Evolutionary conservation across 1,284 basidiomycete species (phyloP), one percentile per base, ranked within the genome.

Genomic region (Pyrrhoderma noxium): DNA sequence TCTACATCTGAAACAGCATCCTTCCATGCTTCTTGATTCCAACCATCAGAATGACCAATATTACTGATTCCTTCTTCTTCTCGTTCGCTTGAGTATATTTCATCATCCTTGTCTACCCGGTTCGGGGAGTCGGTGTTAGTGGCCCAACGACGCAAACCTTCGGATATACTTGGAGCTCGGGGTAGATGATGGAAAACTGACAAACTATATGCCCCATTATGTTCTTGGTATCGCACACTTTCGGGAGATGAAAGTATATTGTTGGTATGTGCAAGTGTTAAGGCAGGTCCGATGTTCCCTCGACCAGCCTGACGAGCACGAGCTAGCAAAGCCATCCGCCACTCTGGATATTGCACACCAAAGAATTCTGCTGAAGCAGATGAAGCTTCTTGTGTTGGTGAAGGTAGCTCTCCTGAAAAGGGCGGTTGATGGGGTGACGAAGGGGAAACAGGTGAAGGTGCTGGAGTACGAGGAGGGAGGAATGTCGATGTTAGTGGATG

Each of bases 311-410:
- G 70, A 14, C 74, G 73, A 0, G 80, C 80, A 42, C 71, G 70
- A 38, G 68, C 66, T 2, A 72, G 68, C 0, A 79, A 59, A 2
- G 72, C 68, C 1, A 67, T 60, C 1, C 81, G 71, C 81, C 81
- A 84, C 57, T 81, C 80, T 0, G 81, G 81, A 59, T 82, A 84
- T 0, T 76, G 75, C 2, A 79, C 63, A 0, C 69, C 66, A 22
- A 52, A 48, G 11, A 43, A 49, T 36, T 16, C 40, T 18, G 51
- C 36, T 35, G 42, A 37, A 36, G 44, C 23, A 14, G 21, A 34
- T 8, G 45, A 48, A 13, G 40, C 22, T 35, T 25, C 37, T 11
- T 46, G 19, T 47, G 36, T 34, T 53, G 44, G 45, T 42, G 51
- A 34, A 44, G 50, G n/a, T 51, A 56, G 11, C 54, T 55, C 9